Evolutionary conservation across 352 stramenopile genomes (phyloP).

Genomic region (Pythium phragmitis): DNA sequence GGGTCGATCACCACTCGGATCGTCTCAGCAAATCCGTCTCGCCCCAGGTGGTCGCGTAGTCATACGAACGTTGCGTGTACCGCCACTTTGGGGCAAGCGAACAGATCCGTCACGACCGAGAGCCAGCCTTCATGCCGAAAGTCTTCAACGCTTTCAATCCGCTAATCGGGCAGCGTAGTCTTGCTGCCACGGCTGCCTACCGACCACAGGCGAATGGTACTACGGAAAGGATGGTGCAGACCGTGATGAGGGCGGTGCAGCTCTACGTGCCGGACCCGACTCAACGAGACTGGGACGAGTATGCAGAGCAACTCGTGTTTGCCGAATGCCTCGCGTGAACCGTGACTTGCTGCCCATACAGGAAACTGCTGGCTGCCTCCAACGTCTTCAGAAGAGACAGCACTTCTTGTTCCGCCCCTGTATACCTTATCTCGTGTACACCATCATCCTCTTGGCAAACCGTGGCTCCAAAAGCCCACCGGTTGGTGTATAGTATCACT

Average conservation of each 20-base stretch:
- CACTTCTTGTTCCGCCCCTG: slow-evolving; percentile 15
- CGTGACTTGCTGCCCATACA: slow-evolving; percentile 15
- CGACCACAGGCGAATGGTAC: slow-evolving; percentile 24
- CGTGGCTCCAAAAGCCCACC: slow-evolving; percentile 18
- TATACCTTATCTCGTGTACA: slow-evolving; percentile 9
- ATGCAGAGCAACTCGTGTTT: slow-evolving; percentile 15
- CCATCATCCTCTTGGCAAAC: slow-evolving; percentile 20
- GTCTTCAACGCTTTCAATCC: slow-evolving; percentile 27
- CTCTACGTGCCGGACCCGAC: slow-evolving; percentile 20
- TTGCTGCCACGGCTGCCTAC: slow-evolving; percentile 21
- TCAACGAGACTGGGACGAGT: slow-evolving; percentile 29
- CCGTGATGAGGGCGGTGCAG: slow-evolving; percentile 19
- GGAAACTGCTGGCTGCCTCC: neutral
- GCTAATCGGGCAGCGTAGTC: slow-evolving; percentile 14
- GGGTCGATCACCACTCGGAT: slow-evolving; percentile 26
- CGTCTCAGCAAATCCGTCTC: slow-evolving; percentile 17
- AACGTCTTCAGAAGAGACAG: slow-evolving; percentile 19
- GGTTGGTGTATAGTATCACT: slow-evolving; percentile 18
- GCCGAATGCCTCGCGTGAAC: slow-evolving; percentile 19
- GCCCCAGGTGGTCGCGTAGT: slow-evolving; percentile 28
- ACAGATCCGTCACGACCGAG: slow-evolving; percentile 26
- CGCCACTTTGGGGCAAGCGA: slow-evolving; percentile 18
- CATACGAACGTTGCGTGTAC: slow-evolving; percentile 26
- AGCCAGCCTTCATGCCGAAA: slow-evolving; percentile 19
- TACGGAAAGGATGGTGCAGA: slow-evolving; percentile 23